Conservation (phyloP, 441 rosid genomes). For the Hura crepitans region DNA sequence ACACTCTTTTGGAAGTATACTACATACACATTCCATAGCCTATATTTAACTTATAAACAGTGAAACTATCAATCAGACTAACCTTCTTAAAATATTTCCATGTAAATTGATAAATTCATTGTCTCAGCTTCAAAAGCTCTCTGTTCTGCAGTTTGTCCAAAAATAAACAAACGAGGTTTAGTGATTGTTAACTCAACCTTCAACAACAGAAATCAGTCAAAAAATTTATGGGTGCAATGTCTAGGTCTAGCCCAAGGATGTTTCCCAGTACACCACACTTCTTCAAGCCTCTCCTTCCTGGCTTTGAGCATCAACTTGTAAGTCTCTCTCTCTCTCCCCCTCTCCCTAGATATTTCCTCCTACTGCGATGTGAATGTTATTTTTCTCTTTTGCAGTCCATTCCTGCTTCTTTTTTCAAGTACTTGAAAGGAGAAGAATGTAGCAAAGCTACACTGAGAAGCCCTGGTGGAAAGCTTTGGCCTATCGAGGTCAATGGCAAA, state of each 20-base stretch:
- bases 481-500: conserved; percentile 14
- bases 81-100: too few relatives aligned
- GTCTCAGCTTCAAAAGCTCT: too few relatives aligned
- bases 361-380: background rate
- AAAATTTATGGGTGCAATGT: too few relatives aligned
- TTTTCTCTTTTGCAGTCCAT: conserved; percentile 20
- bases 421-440: conserved; percentile 5
- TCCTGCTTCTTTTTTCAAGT: conserved; percentile 20
- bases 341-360: background rate
- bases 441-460: conserved; percentile 10
- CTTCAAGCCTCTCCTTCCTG: conserved; percentile 25
- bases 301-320: conserved; percentile 19
- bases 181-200: too few relatives aligned
- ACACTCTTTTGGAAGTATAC: too few relatives aligned
- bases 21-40: too few relatives aligned
- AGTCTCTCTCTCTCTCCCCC: background rate
- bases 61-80: too few relatives aligned
- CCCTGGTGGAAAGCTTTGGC: conserved; percentile 20
- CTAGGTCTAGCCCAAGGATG: background rate
- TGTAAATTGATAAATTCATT: too few relatives aligned
- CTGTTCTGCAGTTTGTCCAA: too few relatives aligned
- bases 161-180: too few relatives aligned
- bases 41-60: too few relatives aligned
- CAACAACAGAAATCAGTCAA: too few relatives aligned
- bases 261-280: conserved; percentile 14